A percentile compares a stretch with the other conserved stretches of the same genome.
These are phyloP conservation scores for Colletotrichum sp. DNA, from an alignment of 2,329 filamentous ascomycete genomes.

Conservation along the genomic window DNA sequence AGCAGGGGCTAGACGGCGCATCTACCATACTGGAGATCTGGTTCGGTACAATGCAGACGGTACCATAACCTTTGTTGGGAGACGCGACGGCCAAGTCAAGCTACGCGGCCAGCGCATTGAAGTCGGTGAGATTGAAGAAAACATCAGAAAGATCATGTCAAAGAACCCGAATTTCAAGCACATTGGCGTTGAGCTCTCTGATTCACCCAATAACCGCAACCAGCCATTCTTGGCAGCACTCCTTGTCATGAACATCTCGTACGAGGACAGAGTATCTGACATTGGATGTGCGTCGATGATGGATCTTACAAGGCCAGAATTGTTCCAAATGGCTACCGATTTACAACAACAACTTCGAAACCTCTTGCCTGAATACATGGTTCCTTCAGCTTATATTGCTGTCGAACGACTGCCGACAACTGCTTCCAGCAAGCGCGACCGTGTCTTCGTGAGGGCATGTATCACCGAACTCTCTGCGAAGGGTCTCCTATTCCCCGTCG, in stretches of 20 bases:
- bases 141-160: background rate
- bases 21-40: constrained; percentile 57
- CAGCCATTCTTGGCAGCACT: background rate
- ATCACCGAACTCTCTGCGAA: background rate
- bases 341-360: constrained; percentile 30
- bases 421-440: constrained; percentile 23
- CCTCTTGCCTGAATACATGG: constrained; percentile 42
- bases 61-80: constrained; percentile 37
- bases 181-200: constrained; percentile 26
- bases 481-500: background rate
- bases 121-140: constrained; percentile 45
- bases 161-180: constrained; percentile 40
- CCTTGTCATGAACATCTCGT: background rate
- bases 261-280: background rate
- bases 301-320: background rate
- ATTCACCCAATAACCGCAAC: background rate
- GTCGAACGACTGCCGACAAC: constrained; percentile 25
- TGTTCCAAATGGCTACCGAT: background rate
- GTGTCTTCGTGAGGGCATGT: constrained; percentile 15
- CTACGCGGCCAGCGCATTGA: constrained; percentile 52
- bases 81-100: constrained; percentile 54
- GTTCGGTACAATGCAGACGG: constrained; percentile 41
- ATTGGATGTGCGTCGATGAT: background rate
- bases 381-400: constrained; percentile 34
- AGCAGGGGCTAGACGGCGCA: constrained; percentile 9